Evolutionary conservation across 805 yeast genomes (phyloP).

Genomic region (Pichia kluyveri): DNA sequence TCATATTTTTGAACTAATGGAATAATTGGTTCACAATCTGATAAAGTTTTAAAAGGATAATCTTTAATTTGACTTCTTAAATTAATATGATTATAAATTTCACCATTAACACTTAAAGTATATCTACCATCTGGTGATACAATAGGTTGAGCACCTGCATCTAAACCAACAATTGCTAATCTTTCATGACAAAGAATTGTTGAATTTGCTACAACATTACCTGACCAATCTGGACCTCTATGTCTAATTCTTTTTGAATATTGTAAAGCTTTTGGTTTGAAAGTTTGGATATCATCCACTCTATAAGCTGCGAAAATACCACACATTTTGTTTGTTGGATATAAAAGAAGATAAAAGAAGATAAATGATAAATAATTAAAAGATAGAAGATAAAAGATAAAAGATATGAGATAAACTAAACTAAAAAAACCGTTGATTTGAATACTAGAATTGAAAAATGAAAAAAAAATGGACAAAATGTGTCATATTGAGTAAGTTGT

Average conservation of each 20-base stretch:
- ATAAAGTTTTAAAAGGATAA: conserved; percentile 73
- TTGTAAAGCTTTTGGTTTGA: conserved; percentile 83
- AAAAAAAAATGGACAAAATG: too few relatives aligned
- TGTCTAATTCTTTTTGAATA: conserved; percentile 91
- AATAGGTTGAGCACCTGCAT: conserved; percentile 97
- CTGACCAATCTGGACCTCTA: conserved; percentile 99
- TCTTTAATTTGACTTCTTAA: conserved; percentile 67
- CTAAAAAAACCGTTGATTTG: too few relatives aligned
- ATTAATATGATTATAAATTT: conserved; percentile 93
- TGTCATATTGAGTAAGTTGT: too few relatives aligned
- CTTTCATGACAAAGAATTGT: conserved; percentile 92
- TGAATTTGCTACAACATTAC: conserved; percentile 68
- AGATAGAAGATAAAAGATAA: too few relatives aligned
- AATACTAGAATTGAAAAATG: too few relatives aligned
- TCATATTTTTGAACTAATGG: conserved; percentile 85
- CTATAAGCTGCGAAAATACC: conserved; percentile 93
- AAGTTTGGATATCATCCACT: conserved; percentile 69
- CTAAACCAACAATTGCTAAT: conserved; percentile 94
- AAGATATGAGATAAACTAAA: too few relatives aligned
- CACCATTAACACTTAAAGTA: conserved; percentile 89
- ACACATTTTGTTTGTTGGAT: conserved; percentile 53
- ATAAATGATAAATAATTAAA: neutral
- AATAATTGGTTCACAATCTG: conserved; percentile 97
- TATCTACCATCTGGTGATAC: conserved; percentile 66
- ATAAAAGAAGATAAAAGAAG: neutral